Conservation (phyloP, 345 rosid genomes). For the Ailanthus altissimus region DNA sequence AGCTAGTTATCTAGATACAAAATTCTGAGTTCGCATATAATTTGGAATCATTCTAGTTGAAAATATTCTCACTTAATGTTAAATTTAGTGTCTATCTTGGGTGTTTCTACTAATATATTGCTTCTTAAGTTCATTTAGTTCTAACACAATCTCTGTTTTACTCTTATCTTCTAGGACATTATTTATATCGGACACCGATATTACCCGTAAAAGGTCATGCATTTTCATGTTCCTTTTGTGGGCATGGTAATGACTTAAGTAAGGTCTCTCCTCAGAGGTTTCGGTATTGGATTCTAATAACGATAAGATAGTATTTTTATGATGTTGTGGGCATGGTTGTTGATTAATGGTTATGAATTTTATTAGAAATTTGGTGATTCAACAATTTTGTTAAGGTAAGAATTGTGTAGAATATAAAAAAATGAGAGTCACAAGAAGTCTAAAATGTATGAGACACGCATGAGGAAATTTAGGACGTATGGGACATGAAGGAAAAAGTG, state of each 20-base stretch:
- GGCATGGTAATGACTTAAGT: background rate
- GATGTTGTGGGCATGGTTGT: slow-evolving; percentile 3
- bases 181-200: background rate
- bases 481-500: too few species aligned
- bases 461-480: too few species aligned
- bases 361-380: too few species aligned
- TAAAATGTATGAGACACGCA: too few species aligned
- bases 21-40: background rate
- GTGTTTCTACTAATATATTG: background rate
- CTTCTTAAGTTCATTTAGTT: background rate
- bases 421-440: too few species aligned
- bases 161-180: background rate
- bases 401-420: too few species aligned
- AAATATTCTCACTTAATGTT: too few species aligned
- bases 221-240: background rate
- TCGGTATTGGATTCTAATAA: background rate
- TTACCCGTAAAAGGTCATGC: background rate
- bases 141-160: background rate
- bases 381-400: too few species aligned
- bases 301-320: background rate
- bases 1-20: background rate
- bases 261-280: background rate
- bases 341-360: too few species aligned
- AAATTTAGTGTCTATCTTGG: background rate
- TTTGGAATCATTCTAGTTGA: background rate